Base-by-base conservation (phyloP, 352 stramenopile genomes). In the Globisporangium polare region DNA sequence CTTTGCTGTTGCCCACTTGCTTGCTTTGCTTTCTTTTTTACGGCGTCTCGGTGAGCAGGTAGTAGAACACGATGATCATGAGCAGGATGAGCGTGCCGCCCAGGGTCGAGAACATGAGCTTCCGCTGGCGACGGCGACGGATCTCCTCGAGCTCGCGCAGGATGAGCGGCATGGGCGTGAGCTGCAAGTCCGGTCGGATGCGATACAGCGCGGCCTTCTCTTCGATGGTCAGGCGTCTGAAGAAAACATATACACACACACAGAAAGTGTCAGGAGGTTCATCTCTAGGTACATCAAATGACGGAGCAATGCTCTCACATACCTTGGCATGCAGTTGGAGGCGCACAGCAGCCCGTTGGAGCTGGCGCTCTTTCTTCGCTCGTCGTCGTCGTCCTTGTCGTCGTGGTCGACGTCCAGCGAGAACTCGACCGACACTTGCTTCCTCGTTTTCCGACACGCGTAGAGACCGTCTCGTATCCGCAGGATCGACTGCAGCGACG, bases 51-150 rank as follows among this genome's bases (percentile, higher is more conserved):
- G 75, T 75, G 62, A 89, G 74, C 65, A 89, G 69, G 66, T 90
- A 92, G 75, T 90, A 92, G 61, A 88, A 86, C 50, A 92, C 77
- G 45, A 90, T 69, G 65, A 92, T 73, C 73, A 90, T 86, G 63
- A 90, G 63, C 47, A 89, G 53, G 45, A 89, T 67, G 58, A 92
- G 77, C 53, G 76, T 77, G 46, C 78, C 77, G 45, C 75, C 80
- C 42, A 90, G 70, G 31, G 85, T 58, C 18, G 77, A 83, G 62
- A 92, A 90, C 63, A 92, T 75, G 53, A 89, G 66, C 52, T 83
- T 83, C 62, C 83, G 83, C 55, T 92, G 83, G 45, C 73, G 71
- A 37, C 72, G 75, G 59, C 78, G 69, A 10, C 79, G 73, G 56
- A 77, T 67, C 55, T 92, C 83, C 37, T 90, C 80, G 5, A 88